A percentile compares a stretch with the other conserved stretches of the same genome.
Conservation (phyloP, 2,329 filamentous ascomycete species). For the Pestalotiopsis sp. region DNA sequence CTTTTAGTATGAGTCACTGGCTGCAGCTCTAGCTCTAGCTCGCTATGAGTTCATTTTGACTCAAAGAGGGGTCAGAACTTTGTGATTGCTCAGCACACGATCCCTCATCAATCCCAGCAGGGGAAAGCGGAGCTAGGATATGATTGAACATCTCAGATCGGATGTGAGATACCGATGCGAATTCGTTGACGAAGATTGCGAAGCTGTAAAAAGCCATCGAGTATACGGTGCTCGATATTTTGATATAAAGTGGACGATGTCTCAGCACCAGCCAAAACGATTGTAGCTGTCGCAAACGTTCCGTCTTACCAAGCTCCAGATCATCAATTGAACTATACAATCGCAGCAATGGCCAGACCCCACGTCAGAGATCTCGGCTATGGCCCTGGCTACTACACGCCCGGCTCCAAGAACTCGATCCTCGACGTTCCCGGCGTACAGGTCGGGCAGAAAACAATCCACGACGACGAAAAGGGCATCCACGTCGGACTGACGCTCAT, state of each 20-base stretch:
- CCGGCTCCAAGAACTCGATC: conserved; percentile 7
- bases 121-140: not conserved
- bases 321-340: not conserved
- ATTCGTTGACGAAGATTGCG: not conserved
- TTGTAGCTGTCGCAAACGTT: too few relatives aligned
- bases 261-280: too few relatives aligned
- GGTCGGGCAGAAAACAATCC: conserved; percentile 6
- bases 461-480: conserved; percentile 3
- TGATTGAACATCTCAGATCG: not conserved
- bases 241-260: too few relatives aligned
- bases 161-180: not conserved
- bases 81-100: not conserved
- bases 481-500: conserved; percentile 8
- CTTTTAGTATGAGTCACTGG: not conserved
- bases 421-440: conserved; percentile 5
- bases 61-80: not conserved
- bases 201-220: not conserved
- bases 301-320: not conserved
- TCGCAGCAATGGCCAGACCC: conserved; percentile 1
- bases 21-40: not conserved
- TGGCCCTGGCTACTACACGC: conserved; percentile 7
- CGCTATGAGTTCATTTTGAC: not conserved
- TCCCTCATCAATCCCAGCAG: not conserved
- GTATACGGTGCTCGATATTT: not conserved
- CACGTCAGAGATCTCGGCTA: conserved; percentile 8